Evolutionary conservation across 768 basidiomycete genomes (phyloP).

Genomic region (Hericium alpestre): DNA sequence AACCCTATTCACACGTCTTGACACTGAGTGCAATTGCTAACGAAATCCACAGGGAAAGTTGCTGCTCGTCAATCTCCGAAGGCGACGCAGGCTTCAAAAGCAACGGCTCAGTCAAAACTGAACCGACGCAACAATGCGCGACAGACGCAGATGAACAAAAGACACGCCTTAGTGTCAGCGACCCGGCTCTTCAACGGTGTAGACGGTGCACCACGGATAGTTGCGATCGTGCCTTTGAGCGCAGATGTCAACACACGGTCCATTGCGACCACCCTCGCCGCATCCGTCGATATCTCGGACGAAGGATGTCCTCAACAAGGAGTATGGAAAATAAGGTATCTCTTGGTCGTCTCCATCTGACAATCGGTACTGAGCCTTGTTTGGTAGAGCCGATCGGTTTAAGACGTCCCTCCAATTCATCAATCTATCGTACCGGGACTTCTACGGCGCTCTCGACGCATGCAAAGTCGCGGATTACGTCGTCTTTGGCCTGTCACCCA

Average conservation of each 20-base stretch:
- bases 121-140: constrained; percentile 82
- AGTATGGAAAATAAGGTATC: constrained; percentile 60
- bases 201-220: constrained; percentile 74
- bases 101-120: constrained; percentile 56
- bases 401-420: constrained; percentile 87
- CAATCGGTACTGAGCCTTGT: neutral
- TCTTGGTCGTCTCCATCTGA: neutral
- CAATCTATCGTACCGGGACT: constrained; percentile 56
- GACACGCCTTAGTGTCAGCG: constrained; percentile 53
- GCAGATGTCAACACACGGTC: constrained; percentile 45
- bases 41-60: constrained; percentile 16
- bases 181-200: constrained; percentile 71
- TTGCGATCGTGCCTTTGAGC: constrained; percentile 79
- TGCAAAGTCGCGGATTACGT: constrained; percentile 88
- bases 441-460: constrained; percentile 75
- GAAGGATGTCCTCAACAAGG: constrained; percentile 44
- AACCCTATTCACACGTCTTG: neutral
- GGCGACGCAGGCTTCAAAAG: constrained; percentile 34
- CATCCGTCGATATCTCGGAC: constrained; percentile 43
- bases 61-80: constrained; percentile 47
- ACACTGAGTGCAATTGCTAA: constrained; percentile 27
- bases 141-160: constrained; percentile 68
- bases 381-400: constrained; percentile 69
- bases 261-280: constrained; percentile 47
- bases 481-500: constrained; percentile 71